These are phyloP conservation scores for Vaccinium corymbosum DNA, from an alignment of 148 eudicot species.

Conservation along the genomic window DNA sequence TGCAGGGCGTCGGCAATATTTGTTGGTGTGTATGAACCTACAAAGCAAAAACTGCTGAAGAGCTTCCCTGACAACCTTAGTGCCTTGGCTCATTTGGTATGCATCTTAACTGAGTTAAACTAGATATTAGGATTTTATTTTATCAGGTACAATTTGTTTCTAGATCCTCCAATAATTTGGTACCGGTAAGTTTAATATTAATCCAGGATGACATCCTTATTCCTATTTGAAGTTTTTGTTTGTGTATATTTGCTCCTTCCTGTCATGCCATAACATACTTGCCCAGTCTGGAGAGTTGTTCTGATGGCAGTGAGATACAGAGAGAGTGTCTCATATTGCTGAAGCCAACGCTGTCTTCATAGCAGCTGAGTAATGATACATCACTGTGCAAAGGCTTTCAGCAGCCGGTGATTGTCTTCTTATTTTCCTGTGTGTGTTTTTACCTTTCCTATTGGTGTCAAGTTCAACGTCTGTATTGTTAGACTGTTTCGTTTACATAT, in stretches of 20 bases:
- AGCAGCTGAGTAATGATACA: background rate
- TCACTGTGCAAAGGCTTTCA: background rate
- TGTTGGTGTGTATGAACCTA: constrained; percentile 81
- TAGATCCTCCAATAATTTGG: background rate
- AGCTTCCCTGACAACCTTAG: constrained; percentile 65
- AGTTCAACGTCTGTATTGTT: background rate
- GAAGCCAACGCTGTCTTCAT: constrained; percentile 8
- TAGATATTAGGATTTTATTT: background rate
- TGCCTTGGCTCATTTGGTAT: constrained; percentile 85
- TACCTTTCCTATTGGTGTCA: background rate
- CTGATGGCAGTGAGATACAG: background rate
- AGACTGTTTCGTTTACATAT: background rate
- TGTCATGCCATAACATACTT: background rate
- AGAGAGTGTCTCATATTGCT: background rate
- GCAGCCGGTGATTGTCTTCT: background rate
- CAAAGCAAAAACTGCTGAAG: constrained; percentile 62
- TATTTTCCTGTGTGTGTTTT: background rate
- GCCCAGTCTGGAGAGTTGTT: background rate
- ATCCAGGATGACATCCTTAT: background rate
- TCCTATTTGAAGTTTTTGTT: background rate
- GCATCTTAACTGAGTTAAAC: constrained; percentile 12
- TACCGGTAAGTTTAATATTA: background rate
- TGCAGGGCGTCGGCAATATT: constrained; percentile 87
- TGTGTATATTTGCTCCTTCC: background rate
- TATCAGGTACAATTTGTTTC: background rate